Percentiles rank a stretch among this genome's conserved stretches.
phyloP scores from a whole-genome alignment of 441 rosid genomes.

The Populus hybrid region DNA sequence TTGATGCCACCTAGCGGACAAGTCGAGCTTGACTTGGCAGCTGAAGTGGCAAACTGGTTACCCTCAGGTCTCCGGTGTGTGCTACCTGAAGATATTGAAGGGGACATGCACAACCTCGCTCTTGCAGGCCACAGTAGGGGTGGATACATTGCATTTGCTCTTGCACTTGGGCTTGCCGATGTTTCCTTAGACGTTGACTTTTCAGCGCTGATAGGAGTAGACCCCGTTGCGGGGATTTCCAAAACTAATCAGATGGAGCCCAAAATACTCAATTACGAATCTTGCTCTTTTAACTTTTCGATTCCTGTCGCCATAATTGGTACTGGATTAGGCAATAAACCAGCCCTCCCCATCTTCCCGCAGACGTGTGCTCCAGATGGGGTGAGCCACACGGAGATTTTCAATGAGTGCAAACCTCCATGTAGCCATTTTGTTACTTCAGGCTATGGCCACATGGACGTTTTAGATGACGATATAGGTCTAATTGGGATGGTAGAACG shows the following conservation, averaged over 20 bases:
- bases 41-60: conserved; percentile 39
- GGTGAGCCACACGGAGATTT: conserved; percentile 47
- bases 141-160: conserved; percentile 47
- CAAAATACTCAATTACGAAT: conserved; percentile 26
- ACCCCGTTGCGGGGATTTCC: conserved; percentile 41
- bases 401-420: conserved; percentile 36
- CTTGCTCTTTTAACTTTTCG: conserved; percentile 33
- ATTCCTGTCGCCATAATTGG: conserved; percentile 45
- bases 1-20: conserved; percentile 22
- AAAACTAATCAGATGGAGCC: conserved; percentile 22
- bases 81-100: conserved; percentile 27
- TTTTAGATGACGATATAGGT: conserved; percentile 37
- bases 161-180: conserved; percentile 38
- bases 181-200: conserved; percentile 23
- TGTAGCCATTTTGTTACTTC: conserved; percentile 36
- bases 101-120: conserved; percentile 26
- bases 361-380: conserved; percentile 48
- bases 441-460: conserved; percentile 52
- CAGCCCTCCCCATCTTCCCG: neutral
- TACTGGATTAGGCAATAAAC: conserved; percentile 37
- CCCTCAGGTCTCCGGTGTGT: conserved; percentile 22
- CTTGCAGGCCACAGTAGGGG: conserved; percentile 58
- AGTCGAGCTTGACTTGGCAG: conserved; percentile 41
- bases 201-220: conserved; percentile 41
- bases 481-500: neutral